Evolutionary conservation across 176 grass and related monocot genomes (phyloP), one percentile per base, ranked within the genome.

Genomic region (Eragrostis nindensis): DNA sequence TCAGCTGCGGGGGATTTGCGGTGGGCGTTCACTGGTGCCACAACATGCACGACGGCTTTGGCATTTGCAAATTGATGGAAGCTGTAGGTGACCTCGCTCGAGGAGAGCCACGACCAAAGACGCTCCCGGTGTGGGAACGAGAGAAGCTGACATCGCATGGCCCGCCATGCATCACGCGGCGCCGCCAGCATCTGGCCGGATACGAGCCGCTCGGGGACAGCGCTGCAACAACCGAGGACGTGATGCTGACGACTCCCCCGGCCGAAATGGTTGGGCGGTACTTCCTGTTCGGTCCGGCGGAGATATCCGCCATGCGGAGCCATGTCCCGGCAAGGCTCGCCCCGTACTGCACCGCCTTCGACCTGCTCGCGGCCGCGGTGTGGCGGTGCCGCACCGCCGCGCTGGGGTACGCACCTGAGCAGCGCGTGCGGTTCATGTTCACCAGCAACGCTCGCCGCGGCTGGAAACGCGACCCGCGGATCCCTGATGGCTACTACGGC

Each of bases 201-300:
- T 76, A 76, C 39, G 73, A 77, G 27, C 29, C 66, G 22, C 8
- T 29, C 13, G 13, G 12, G 2, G 47, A 49, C 2, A 0, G 19
- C 29, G 32, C 8, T 7, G 64, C 8, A 3, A n/a, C n/a, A 5
- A 0, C n/a, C 38, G 18, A 24, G 21, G 54, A 57, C 54, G 5
- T 21, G 6, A n/a, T 57, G 54, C 54, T 1, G 13, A 25, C 29
- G 29, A 63, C 63, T 8, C 54, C 40, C 1, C 16, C 72, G 13
- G 45, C 29, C 2, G 42, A 64, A 17, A 80, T 85, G 87, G 62
- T 85, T 9, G n/a, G 65, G 52, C 66, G 25, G 25, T 40, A 74
- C 18, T 84, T 84, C 57, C 68, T 88, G 81, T 85, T 89, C 42
- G 87, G 87, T 6, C 70, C 70, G 24, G 80, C 60, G 27, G 75